Evolutionary conservation across 345 rosid species (phyloP).

Genomic region (Salix koriyanagi): DNA sequence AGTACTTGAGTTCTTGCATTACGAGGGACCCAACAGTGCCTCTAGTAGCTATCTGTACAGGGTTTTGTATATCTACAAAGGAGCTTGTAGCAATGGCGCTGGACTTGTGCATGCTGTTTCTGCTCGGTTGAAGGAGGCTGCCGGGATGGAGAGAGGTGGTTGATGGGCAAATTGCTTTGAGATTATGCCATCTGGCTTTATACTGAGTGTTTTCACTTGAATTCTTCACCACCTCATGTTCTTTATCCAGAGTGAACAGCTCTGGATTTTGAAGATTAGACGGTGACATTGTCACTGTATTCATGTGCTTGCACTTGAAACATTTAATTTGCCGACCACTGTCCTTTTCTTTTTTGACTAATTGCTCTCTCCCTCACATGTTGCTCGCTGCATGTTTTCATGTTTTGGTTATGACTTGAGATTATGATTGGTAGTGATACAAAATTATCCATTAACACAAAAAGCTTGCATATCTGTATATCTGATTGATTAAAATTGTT

Average conservation of each 20-base stretch:
- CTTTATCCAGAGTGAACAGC: conserved; percentile 31
- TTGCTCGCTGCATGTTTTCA: conserved; percentile 15
- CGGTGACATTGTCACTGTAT: conserved; percentile 29
- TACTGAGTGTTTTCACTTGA: conserved; percentile 27
- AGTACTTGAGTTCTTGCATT: conserved; percentile 52
- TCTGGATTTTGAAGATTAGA: conserved; percentile 21
- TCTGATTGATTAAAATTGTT: too few relatives aligned
- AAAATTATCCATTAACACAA: not conserved
- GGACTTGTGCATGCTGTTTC: conserved; percentile 31
- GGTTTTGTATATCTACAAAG: conserved; percentile 26
- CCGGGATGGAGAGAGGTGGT: conserved; percentile 26
- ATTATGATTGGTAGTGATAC: not conserved
- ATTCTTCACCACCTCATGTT: conserved; percentile 40
- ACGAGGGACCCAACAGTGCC: conserved; percentile 57
- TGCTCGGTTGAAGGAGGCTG: conserved; percentile 21
- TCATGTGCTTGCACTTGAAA: conserved; percentile 46
- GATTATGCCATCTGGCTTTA: conserved; percentile 13
- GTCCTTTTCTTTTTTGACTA: conserved; percentile 2
- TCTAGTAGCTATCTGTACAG: conserved; percentile 51
- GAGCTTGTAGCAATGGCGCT: conserved; percentile 7
- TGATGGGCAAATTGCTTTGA: conserved; percentile 23
- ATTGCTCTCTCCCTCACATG: conserved; percentile 12
- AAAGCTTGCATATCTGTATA: too few relatives aligned
- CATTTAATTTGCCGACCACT: conserved; percentile 31
- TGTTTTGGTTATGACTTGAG: not conserved